These are phyloP conservation scores for Tricholoma flavovirens DNA, from an alignment of 768 basidiomycete species.

Conservation along the genomic window DNA sequence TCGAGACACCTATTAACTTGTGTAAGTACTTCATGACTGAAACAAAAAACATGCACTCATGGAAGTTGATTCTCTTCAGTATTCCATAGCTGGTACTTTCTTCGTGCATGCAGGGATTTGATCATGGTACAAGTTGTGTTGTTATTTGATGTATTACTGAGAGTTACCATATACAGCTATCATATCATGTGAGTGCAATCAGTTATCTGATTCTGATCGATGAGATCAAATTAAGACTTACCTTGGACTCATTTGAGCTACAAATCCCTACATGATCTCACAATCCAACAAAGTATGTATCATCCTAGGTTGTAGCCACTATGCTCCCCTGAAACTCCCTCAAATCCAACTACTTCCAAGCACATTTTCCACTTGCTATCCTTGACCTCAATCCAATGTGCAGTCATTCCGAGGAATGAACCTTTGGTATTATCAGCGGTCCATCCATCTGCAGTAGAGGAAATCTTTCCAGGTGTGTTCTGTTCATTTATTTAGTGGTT, in stretches of 20 bases:
- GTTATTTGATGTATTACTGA: slow-evolving; percentile 22
- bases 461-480: not conserved
- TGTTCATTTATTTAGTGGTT: too few relatives aligned
- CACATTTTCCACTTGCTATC: slow-evolving; percentile 18
- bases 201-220: not conserved
- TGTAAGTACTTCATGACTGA: not conserved
- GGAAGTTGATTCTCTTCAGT: slow-evolving; percentile 14
- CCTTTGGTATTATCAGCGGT: slow-evolving; percentile 14
- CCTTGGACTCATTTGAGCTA: slow-evolving; percentile 14
- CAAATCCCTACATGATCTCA: slow-evolving; percentile 21
- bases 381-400: slow-evolving; percentile 19
- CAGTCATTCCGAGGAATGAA: slow-evolving; percentile 12
- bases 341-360: slow-evolving; percentile 18
- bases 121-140: slow-evolving; percentile 13
- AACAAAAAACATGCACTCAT: slow-evolving; percentile 2
- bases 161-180: slow-evolving; percentile 16
- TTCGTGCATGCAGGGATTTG: slow-evolving; percentile 8
- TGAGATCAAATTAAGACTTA: not conserved
- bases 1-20: slow-evolving; percentile 18
- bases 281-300: slow-evolving; percentile 21
- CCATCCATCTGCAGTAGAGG: slow-evolving; percentile 2
- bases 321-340: slow-evolving; percentile 18
- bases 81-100: slow-evolving; percentile 9
- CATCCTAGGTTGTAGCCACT: slow-evolving; percentile 22
- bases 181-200: slow-evolving; percentile 3